These are phyloP conservation scores for Mimosa pudica DNA, from an alignment of 306 rosid genomes.

Conservation along the genomic window DNA sequence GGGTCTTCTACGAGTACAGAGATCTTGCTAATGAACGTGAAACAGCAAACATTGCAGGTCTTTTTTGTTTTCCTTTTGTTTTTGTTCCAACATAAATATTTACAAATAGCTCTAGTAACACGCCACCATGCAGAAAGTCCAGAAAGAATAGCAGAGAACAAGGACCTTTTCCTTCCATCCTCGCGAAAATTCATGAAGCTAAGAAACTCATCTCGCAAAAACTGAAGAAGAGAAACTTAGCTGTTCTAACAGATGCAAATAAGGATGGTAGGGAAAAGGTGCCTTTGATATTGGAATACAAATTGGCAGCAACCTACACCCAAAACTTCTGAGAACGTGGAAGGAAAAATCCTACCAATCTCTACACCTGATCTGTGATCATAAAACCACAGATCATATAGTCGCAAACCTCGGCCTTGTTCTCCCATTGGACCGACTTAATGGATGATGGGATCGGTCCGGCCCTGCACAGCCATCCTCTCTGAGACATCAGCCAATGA, in stretches of 20 bases:
- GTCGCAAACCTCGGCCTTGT: conserved; percentile 38
- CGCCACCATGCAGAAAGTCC: conserved; percentile 60
- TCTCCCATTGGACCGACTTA: conserved; percentile 44
- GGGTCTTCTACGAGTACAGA: conserved; percentile 38
- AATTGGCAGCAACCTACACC: conserved; percentile 47
- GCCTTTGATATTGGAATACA: conserved; percentile 54
- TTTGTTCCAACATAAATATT: conserved; percentile 50
- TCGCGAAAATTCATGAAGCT: conserved; percentile 30
- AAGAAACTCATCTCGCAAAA: conserved; percentile 45
- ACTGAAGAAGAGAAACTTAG: conserved; percentile 43
- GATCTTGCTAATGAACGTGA: conserved; percentile 40
- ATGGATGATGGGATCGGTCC: conserved; percentile 61
- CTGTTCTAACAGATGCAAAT: conserved; percentile 32
- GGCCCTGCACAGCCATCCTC: conserved; percentile 92
- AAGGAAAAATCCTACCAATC: conserved; percentile 66
- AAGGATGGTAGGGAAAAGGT: conserved; percentile 44
- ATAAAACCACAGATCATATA: conserved; percentile 46
- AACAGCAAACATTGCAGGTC: conserved; percentile 36
- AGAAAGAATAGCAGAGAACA: conserved; percentile 45
- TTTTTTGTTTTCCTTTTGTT: neutral
- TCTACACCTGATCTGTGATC: conserved; percentile 59
- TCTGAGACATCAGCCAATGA: conserved; percentile 96
- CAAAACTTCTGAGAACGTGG: conserved; percentile 66
- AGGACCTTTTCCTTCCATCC: conserved; percentile 49
- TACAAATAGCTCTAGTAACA: conserved; percentile 60